A percentile compares a stretch with the other conserved stretches of the same genome.
Conservation (phyloP, 306 rosid genomes). For the Luffa acutangula region DNA sequence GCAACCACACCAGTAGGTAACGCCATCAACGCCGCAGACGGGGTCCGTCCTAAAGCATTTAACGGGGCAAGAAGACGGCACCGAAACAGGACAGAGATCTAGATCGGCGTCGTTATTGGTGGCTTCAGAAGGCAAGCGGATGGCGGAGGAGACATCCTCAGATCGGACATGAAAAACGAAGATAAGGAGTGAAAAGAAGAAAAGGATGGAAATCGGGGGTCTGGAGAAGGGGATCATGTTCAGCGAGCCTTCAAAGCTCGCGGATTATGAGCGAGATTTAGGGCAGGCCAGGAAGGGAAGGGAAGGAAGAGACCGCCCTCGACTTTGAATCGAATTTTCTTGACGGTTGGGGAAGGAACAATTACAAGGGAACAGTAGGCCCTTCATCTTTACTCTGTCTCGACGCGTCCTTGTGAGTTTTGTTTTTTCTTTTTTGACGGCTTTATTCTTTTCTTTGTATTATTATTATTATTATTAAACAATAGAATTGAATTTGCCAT, state of each 20-base stretch:
- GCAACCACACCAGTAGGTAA: conserved; percentile 95
- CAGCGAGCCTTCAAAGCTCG: conserved; percentile 24
- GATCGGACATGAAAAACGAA: conserved; percentile 21
- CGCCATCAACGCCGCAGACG: conserved; percentile 76
- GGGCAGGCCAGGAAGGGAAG: not conserved
- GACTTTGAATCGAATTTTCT: not conserved
- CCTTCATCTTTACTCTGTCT: too few species aligned
- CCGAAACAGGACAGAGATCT: conserved; percentile 26
- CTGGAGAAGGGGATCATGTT: conserved; percentile 24
- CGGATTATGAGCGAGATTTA: not conserved
- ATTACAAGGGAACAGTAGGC: too few species aligned
- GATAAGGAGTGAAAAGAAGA: conserved; percentile 15
- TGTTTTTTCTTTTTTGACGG: not conserved
- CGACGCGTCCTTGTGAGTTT: too few species aligned
- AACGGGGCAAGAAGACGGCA: conserved; percentile 47
- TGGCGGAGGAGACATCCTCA: conserved; percentile 10
- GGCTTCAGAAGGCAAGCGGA: conserved; percentile 34
- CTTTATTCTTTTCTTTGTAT: not conserved
- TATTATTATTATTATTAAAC: too few species aligned
- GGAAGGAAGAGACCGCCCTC: not conserved
- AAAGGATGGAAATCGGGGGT: conserved; percentile 7
- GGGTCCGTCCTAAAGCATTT: conserved; percentile 78
- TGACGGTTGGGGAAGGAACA: not conserved
- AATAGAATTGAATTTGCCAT: too few species aligned
- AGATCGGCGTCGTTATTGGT: not conserved